phyloP scores from a whole-genome alignment of 2,329 filamentous ascomycete genomes.

The Verticillium dahliae region DNA sequence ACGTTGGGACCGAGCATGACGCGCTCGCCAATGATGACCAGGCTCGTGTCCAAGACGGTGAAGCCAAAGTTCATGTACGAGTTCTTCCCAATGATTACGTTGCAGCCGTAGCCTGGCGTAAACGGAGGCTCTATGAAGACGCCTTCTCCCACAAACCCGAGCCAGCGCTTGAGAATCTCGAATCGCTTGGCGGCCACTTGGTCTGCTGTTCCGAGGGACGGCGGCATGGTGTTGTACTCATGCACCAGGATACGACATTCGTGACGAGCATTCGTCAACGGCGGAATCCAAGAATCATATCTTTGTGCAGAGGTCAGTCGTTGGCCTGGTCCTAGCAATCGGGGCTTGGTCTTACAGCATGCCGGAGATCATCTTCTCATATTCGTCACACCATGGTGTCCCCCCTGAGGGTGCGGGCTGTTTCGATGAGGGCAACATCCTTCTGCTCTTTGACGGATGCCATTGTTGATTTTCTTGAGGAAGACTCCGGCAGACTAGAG shows the following conservation, averaged over 20 bases:
- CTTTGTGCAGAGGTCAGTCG: conserved; percentile 16
- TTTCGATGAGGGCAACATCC: conserved; percentile 3
- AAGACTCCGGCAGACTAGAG: too few relatives aligned
- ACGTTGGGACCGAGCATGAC: conserved; percentile 47
- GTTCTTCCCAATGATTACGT: conserved; percentile 47
- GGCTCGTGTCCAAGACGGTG: conserved; percentile 43
- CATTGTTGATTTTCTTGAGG: not conserved
- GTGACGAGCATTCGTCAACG: conserved; percentile 37
- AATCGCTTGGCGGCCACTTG: conserved; percentile 21
- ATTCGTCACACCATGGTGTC: conserved; percentile 5
- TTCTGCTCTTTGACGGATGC: not conserved
- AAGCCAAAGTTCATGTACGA: conserved; percentile 52
- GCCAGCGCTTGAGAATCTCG: conserved; percentile 34
- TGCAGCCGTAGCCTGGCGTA: conserved; percentile 55
- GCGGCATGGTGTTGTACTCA: conserved; percentile 43
- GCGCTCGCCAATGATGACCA: conserved; percentile 44
- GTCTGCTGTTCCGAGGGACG: conserved; percentile 23
- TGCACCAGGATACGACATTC: conserved; percentile 41
- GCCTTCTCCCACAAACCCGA: conserved; percentile 39
- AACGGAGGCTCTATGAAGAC: conserved; percentile 51
- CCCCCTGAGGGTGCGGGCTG: not conserved
- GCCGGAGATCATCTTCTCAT: conserved; percentile 9
- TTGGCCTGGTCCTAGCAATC: too few relatives aligned
- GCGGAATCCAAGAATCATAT: conserved; percentile 37
- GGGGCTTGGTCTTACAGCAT: conserved; percentile 5